Evolutionary conservation across 306 rosid genomes (phyloP).

Genomic region (Adenanthera pavonina): DNA sequence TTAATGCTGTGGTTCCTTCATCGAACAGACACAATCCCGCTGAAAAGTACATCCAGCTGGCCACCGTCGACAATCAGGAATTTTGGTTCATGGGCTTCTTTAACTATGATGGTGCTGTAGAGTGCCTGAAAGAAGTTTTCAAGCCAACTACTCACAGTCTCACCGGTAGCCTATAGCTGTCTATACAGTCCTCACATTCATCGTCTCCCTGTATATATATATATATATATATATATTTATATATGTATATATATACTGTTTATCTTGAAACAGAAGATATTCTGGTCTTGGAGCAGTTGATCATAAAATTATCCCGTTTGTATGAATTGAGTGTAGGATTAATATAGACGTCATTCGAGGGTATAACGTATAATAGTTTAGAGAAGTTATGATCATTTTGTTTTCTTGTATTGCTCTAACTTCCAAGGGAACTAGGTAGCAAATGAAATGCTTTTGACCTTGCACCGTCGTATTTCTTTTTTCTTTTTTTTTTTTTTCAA

Average conservation of each 20-base stretch:
- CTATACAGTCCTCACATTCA: constrained; percentile 39
- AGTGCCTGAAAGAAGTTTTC: constrained; percentile 61
- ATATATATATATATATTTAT: no score
- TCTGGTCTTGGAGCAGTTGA: constrained; percentile 39
- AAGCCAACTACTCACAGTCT: constrained; percentile 47
- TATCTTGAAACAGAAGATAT: neutral
- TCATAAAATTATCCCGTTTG: constrained; percentile 11
- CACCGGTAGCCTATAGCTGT: constrained; percentile 39
- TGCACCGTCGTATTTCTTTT: neutral
- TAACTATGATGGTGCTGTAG: constrained; percentile 70
- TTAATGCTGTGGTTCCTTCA: constrained; percentile 84
- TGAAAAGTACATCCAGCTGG: constrained; percentile 83
- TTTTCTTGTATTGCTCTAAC: constrained; percentile 17
- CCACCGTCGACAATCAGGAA: constrained; percentile 78
- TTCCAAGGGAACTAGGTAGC: constrained; percentile 20
- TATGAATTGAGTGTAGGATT: constrained; percentile 39
- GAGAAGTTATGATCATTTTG: constrained; percentile 9
- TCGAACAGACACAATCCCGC: constrained; percentile 67
- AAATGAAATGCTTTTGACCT: neutral
- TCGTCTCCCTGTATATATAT: neutral
- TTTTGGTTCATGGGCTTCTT: constrained; percentile 98
- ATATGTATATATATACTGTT: neutral
- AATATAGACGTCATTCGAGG: constrained; percentile 20
- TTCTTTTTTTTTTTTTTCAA: neutral
- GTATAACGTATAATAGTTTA: constrained; percentile 20